Percentiles rank a stretch among this genome's conserved stretches.
These are phyloP conservation scores for Fraxinus pennsylvanica DNA, from an alignment of 257 asterid species.

Conservation along the genomic window DNA sequence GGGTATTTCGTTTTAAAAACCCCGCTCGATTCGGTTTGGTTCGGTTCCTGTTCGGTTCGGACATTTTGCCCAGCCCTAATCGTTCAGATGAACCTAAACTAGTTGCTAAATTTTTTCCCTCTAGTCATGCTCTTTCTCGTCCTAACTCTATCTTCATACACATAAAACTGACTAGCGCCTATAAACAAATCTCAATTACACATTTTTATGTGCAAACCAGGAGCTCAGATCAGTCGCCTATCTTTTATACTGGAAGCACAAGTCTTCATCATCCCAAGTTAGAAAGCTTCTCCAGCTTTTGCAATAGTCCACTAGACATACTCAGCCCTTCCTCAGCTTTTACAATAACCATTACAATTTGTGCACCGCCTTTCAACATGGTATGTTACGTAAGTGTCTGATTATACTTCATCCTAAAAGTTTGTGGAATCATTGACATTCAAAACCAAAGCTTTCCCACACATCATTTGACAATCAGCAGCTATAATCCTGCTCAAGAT, in stretches of 20 bases:
- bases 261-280: background rate
- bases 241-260: background rate
- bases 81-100: background rate
- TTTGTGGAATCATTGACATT: background rate
- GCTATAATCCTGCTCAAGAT: background rate
- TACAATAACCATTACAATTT: background rate
- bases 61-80: no score
- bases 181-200: background rate
- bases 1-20: no score
- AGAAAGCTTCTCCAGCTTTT: background rate
- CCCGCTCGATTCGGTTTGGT: no score
- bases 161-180: background rate
- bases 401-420: background rate
- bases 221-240: background rate
- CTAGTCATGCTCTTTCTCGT: background rate
- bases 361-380: background rate
- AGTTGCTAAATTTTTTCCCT: background rate
- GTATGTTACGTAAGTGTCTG: background rate
- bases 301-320: background rate
- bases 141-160: background rate
- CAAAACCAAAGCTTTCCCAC: background rate
- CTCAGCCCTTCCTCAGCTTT: background rate
- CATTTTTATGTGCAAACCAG: background rate
- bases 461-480: background rate
- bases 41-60: no score